A percentile compares a stretch with the other conserved stretches of the same genome.
These are phyloP conservation scores for Cinnamomum chago DNA, from an alignment of 164 flowering plant species.

Conservation along the genomic window DNA sequence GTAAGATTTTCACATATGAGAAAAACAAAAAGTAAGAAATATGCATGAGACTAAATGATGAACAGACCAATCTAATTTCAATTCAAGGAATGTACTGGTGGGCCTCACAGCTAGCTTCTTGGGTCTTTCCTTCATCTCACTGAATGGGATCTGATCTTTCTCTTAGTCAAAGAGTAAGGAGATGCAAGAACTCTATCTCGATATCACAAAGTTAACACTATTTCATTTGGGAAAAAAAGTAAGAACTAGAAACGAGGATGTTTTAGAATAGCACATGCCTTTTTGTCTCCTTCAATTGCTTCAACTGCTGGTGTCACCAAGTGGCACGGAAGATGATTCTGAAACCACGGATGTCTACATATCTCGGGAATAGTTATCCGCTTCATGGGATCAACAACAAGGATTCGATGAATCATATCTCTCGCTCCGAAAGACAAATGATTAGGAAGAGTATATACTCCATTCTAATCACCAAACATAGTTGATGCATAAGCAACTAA, in stretches of 20 bases:
- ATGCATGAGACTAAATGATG: too few species aligned
- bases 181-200: too few species aligned
- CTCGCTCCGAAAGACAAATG: slow-evolving; percentile 21
- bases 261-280: slow-evolving; percentile 2
- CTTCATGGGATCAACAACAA: slow-evolving; percentile 22
- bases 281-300: slow-evolving; percentile 1
- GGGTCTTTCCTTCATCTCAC: too few species aligned
- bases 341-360: slow-evolving; percentile 27
- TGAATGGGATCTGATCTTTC: too few species aligned
- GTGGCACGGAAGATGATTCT: slow-evolving; percentile 15
- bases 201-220: too few species aligned
- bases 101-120: too few species aligned
- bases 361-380: slow-evolving; percentile 28
- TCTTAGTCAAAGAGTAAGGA: too few species aligned
- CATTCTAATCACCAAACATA: slow-evolving; percentile 11
- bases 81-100: too few species aligned
- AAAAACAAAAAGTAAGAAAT: too few species aligned
- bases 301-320: slow-evolving; percentile 7
- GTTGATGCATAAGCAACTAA: neutral
- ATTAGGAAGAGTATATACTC: slow-evolving; percentile 18
- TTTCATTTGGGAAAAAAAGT: neutral
- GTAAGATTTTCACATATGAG: too few species aligned
- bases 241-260: neutral
- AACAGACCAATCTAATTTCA: too few species aligned
- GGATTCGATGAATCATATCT: slow-evolving; percentile 23